These are phyloP conservation scores for Panaeolus papilionaceus DNA, from an alignment of 768 basidiomycete genomes.

Conservation along the genomic window DNA sequence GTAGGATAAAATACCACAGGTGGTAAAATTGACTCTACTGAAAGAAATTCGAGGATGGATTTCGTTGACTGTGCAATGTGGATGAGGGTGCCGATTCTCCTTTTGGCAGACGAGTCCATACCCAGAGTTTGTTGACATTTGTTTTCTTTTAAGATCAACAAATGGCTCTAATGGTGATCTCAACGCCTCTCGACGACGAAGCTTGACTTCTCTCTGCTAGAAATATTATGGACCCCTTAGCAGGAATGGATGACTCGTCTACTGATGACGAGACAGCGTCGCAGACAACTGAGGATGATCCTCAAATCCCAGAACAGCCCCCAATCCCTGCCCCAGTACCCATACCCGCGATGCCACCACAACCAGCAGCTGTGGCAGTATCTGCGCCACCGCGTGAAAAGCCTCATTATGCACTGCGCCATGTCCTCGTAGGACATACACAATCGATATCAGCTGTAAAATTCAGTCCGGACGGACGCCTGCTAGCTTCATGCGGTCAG, in stretches of 20 bases:
- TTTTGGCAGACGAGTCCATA: background rate
- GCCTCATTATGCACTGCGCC: slow-evolving; percentile 74
- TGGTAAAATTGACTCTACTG: too few relatives aligned
- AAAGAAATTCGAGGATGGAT: too few relatives aligned
- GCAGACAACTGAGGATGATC: slow-evolving; percentile 87
- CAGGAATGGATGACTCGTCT: slow-evolving; percentile 57
- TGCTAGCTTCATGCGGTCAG: slow-evolving; percentile 89
- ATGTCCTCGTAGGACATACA: slow-evolving; percentile 78
- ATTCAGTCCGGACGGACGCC: slow-evolving; percentile 88
- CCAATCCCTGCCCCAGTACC: slow-evolving; percentile 39
- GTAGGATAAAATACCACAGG: too few relatives aligned
- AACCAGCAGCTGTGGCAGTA: slow-evolving; percentile 37
- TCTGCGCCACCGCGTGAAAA: slow-evolving; percentile 45
- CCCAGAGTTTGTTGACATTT: background rate
- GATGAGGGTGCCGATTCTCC: background rate
- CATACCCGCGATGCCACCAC: slow-evolving; percentile 30
- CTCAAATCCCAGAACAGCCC: slow-evolving; percentile 69
- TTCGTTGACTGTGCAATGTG: too few relatives aligned
- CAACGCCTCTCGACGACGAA: slow-evolving; percentile 12
- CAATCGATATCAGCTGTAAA: slow-evolving; percentile 88
- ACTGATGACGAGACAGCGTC: slow-evolving; percentile 73
- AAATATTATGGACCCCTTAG: slow-evolving; percentile 46
- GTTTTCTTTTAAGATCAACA: slow-evolving; percentile 12
- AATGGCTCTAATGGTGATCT: slow-evolving; percentile 2
- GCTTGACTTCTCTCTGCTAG: background rate